Conservation (phyloP, 2,329 filamentous ascomycete species). For the Piedraia hortae region DNA sequence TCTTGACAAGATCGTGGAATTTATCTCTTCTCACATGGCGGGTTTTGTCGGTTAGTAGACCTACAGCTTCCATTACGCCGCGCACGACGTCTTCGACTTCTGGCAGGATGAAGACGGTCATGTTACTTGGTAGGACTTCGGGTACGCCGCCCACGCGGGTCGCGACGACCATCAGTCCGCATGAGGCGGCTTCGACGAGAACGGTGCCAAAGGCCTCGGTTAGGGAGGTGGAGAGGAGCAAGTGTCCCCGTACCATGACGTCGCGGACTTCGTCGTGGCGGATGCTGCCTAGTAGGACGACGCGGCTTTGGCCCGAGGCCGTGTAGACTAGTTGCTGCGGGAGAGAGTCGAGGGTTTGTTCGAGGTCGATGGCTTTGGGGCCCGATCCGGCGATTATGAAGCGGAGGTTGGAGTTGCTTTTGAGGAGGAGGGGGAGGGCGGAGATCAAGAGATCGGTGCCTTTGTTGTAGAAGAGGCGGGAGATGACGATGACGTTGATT, state of each 20-base stretch:
- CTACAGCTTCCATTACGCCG: constrained; percentile 73
- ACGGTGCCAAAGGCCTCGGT: constrained; percentile 96
- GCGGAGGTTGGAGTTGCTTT: constrained; percentile 69
- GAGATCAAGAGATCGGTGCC: constrained; percentile 92
- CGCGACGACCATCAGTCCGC: constrained; percentile 85
- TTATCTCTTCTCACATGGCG: constrained; percentile 49
- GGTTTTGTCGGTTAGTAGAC: constrained; percentile 47
- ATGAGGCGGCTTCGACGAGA: constrained; percentile 87
- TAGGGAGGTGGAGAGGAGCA: constrained; percentile 81
- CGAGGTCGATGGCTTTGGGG: constrained; percentile 86
- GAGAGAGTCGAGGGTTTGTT: constrained; percentile 68
- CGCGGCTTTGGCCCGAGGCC: constrained; percentile 51
- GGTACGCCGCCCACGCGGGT: constrained; percentile 92
- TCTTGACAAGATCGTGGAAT: constrained; percentile 89
- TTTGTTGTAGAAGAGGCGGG: constrained; percentile 94
- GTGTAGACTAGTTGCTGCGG: constrained; percentile 15
- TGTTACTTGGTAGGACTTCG: constrained; percentile 80
- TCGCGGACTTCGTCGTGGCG: constrained; percentile 91
- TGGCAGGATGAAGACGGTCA: constrained; percentile 92
- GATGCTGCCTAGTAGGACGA: constrained; percentile 73
- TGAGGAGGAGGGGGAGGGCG: constrained; percentile 74
- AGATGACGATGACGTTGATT: constrained; percentile 92
- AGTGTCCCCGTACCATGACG: constrained; percentile 90
- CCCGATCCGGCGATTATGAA: constrained; percentile 94
- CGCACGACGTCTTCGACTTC: constrained; percentile 86